These are phyloP conservation scores for Trichoderma brevicompactum DNA, from an alignment of 2,329 filamentous ascomycete genomes.

Conservation along the genomic window DNA sequence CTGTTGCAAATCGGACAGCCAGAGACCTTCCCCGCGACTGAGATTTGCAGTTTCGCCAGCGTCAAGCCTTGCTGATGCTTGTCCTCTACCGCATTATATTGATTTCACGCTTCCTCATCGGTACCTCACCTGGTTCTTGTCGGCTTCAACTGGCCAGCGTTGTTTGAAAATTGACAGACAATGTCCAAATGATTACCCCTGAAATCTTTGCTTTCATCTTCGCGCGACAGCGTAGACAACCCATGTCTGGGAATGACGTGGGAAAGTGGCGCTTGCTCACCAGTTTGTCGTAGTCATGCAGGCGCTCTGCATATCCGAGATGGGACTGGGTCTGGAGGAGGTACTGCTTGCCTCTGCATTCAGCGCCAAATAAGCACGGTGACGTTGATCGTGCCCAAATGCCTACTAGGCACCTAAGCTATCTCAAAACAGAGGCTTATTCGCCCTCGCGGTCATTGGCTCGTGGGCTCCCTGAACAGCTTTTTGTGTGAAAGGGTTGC, in stretches of 20 bases:
- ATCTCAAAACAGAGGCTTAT: slow-evolving; percentile 1
- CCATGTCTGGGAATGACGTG: slow-evolving; percentile 21
- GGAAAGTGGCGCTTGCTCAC: slow-evolving; percentile 21
- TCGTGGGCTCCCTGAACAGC: slow-evolving; percentile 1
- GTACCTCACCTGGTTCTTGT: not conserved
- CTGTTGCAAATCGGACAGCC: not conserved
- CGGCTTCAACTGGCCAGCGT: not conserved
- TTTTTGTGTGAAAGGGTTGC: not conserved
- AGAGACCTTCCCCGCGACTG: not conserved
- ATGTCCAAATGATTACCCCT: not conserved
- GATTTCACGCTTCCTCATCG: not conserved
- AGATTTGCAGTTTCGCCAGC: not conserved
- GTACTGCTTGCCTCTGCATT: not conserved
- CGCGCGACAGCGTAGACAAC: slow-evolving; percentile 3
- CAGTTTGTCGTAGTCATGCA: slow-evolving; percentile 18
- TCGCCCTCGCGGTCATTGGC: slow-evolving; percentile 3
- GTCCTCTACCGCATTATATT: not conserved
- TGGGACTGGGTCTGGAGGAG: not conserved
- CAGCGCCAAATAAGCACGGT: slow-evolving; percentile 5
- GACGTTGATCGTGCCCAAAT: slow-evolving; percentile 21
- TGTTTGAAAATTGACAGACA: not conserved
- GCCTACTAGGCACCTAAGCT: slow-evolving; percentile 19
- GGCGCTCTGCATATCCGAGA: slow-evolving; percentile 12
- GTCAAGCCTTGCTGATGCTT: not conserved
- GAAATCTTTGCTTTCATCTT: slow-evolving; percentile 4